A percentile compares a stretch with the other conserved stretches of the same genome.
Evolutionary conservation across 2,329 filamentous ascomycete species (phyloP).

Genomic region (Colletotrichum orbiculare): DNA sequence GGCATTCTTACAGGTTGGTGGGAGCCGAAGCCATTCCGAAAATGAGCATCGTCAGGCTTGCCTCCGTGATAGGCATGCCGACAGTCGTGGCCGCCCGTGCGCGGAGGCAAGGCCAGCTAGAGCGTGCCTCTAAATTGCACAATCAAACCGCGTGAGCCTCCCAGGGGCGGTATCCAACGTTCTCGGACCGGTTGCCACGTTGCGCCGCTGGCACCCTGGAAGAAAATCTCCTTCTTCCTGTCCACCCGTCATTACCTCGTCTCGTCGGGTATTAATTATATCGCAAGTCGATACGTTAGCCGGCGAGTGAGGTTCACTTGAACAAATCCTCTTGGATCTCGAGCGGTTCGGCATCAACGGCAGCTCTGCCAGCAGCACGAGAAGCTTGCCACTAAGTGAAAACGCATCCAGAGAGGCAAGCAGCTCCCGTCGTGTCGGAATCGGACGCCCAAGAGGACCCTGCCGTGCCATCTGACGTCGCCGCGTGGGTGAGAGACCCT

Average conservation of each 20-base stretch:
- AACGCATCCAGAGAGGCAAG: not conserved
- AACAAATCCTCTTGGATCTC: too few species aligned
- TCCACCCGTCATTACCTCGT: too few species aligned
- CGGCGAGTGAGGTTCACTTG: too few species aligned
- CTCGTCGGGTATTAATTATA: too few species aligned
- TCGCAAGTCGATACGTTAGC: too few species aligned
- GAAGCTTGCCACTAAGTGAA: too few species aligned
- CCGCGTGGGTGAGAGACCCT: not conserved
- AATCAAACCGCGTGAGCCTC: not conserved
- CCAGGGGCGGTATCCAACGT: not conserved
- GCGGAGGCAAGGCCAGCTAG: too few species aligned
- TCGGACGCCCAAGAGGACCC: not conserved
- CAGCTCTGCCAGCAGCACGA: too few species aligned
- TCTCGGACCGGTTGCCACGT: not conserved
- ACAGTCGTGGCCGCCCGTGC: not conserved
- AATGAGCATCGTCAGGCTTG: conserved; percentile 1
- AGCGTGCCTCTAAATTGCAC: not conserved
- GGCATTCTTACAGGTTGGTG: not conserved
- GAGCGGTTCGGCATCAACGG: too few species aligned
- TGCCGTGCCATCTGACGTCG: not conserved
- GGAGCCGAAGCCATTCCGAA: conserved; percentile 15
- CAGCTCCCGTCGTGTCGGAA: not conserved
- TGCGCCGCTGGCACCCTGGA: not conserved
- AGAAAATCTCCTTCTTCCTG: too few species aligned
- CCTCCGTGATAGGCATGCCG: conserved; percentile 4